phyloP scores from a whole-genome alignment of 2,329 filamentous ascomycete species.

The Ramichloridium luteum region DNA sequence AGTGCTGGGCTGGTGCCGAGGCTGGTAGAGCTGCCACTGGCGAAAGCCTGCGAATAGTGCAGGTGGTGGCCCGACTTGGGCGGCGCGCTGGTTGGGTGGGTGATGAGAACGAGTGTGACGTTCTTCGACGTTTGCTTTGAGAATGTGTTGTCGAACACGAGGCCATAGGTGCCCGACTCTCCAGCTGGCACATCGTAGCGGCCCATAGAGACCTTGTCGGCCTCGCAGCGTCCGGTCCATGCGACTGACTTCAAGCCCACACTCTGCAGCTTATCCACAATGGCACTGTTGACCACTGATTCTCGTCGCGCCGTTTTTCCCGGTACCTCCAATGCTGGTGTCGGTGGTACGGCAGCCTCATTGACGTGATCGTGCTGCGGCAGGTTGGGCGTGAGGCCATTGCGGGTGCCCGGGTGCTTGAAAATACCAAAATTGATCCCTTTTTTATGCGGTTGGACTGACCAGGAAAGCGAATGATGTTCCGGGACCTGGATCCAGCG shows the following conservation, averaged over 20 bases:
- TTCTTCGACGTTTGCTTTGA: slow-evolving; percentile 92
- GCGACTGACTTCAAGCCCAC: slow-evolving; percentile 51
- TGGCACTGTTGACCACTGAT: slow-evolving; percentile 45
- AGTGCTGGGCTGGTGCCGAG: slow-evolving; percentile 30
- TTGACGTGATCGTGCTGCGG: slow-evolving; percentile 29
- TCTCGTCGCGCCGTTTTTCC: slow-evolving; percentile 31
- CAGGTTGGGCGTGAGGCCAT: slow-evolving; percentile 36
- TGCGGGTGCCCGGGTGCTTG: slow-evolving; percentile 75
- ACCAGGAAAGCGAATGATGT: slow-evolving; percentile 92
- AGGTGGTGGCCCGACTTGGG: slow-evolving; percentile 64
- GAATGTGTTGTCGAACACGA: slow-evolving; percentile 98
- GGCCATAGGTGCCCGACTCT: slow-evolving; percentile 83
- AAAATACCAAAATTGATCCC: slow-evolving; percentile 97
- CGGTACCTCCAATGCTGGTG: slow-evolving; percentile 24
- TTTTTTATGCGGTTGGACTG: slow-evolving; percentile 93
- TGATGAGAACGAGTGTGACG: slow-evolving; percentile 86
- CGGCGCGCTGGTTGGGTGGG: slow-evolving; percentile 72
- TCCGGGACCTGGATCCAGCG: slow-evolving; percentile 91
- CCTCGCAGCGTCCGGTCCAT: slow-evolving; percentile 92
- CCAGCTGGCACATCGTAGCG: slow-evolving; percentile 65
- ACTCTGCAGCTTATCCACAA: slow-evolving; percentile 51
- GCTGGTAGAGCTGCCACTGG: slow-evolving; percentile 32
- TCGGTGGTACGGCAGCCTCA: slow-evolving; percentile 25
- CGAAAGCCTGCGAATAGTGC: slow-evolving; percentile 44
- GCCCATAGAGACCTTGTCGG: slow-evolving; percentile 86